A percentile compares a stretch with the other conserved stretches of the same genome.
phyloP scores from a whole-genome alignment of 2,329 filamentous ascomycete genomes.

The Monosporascus sp. region DNA sequence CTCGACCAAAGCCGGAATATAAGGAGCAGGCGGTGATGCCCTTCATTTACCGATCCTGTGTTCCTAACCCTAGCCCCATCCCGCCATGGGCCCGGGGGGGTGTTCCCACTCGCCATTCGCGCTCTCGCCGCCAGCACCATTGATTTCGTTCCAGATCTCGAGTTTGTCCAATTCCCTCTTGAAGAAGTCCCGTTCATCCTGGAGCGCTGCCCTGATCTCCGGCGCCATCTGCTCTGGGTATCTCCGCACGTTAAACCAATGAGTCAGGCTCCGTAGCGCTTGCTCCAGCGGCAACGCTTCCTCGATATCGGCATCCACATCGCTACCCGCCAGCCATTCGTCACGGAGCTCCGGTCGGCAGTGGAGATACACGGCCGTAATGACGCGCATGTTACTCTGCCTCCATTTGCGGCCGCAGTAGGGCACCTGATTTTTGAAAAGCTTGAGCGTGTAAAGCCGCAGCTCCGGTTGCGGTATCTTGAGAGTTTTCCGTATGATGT shows the following conservation, averaged over 20 bases:
- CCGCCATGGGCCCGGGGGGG: neutral
- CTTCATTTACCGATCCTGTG: too few relatives aligned
- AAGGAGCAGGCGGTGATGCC: too few relatives aligned
- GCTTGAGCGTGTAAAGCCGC: conserved; percentile 89
- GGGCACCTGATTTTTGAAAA: conserved; percentile 98
- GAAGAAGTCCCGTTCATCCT: conserved; percentile 77
- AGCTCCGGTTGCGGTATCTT: conserved; percentile 85
- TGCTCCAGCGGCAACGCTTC: conserved; percentile 90
- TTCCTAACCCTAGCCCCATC: neutral
- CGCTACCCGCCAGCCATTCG: conserved; percentile 88
- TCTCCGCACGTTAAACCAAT: conserved; percentile 85
- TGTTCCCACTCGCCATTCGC: neutral
- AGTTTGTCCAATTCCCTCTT: conserved; percentile 70
- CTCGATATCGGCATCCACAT: conserved; percentile 91
- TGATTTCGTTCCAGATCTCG: conserved; percentile 47
- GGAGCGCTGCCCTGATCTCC: conserved; percentile 52
- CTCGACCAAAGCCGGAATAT: too few relatives aligned
- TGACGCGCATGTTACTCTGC: conserved; percentile 97
- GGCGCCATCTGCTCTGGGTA: conserved; percentile 75
- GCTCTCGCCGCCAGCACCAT: conserved; percentile 12
- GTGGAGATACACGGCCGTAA: conserved; percentile 92
- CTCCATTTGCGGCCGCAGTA: conserved; percentile 98
- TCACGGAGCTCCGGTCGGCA: conserved; percentile 89
- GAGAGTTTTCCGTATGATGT: conserved; percentile 85
- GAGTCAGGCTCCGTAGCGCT: conserved; percentile 79